These are phyloP conservation scores for Aureobasidium mangrovei DNA, from an alignment of 2,329 filamentous ascomycete species.

Conservation along the genomic window DNA sequence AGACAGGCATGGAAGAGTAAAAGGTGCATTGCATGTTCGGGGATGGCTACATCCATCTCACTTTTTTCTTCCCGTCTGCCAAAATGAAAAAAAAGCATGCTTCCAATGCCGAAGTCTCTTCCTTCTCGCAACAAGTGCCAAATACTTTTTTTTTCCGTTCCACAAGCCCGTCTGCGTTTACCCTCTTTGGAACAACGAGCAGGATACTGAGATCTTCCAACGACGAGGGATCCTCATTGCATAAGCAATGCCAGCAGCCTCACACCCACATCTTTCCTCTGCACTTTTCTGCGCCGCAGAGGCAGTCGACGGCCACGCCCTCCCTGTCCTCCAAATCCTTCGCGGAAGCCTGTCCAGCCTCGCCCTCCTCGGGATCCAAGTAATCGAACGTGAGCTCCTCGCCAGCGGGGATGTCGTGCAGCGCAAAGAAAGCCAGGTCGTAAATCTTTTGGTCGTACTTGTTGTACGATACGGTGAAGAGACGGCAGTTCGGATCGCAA, in stretches of 20 bases:
- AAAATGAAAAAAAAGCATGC: too few species aligned
- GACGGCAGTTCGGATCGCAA: constrained; percentile 68
- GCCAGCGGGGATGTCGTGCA: constrained; percentile 53
- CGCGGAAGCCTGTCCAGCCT: constrained; percentile 21
- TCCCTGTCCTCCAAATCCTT: constrained; percentile 25
- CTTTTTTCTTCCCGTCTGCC: too few species aligned
- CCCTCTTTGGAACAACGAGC: too few species aligned
- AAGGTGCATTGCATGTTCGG: too few species aligned
- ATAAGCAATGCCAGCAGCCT: neutral
- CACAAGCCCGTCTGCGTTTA: too few species aligned
- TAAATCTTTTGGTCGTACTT: constrained; percentile 66
- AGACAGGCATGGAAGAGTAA: too few species aligned
- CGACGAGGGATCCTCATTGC: too few species aligned
- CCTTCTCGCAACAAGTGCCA: too few species aligned
- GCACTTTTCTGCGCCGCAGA: constrained; percentile 58
- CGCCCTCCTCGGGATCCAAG: constrained; percentile 51
- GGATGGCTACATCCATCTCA: too few species aligned
- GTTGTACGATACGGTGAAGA: constrained; percentile 71
- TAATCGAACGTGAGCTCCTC: constrained; percentile 77
- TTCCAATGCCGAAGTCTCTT: too few species aligned
- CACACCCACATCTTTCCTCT: constrained; percentile 58
- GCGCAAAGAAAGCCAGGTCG: constrained; percentile 68
- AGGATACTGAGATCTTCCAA: too few species aligned
- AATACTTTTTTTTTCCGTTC: too few species aligned
- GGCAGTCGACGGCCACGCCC: constrained; percentile 35